phyloP scores from a whole-genome alignment of 2,329 filamentous ascomycete species.

The Elsinoe batatas region DNA sequence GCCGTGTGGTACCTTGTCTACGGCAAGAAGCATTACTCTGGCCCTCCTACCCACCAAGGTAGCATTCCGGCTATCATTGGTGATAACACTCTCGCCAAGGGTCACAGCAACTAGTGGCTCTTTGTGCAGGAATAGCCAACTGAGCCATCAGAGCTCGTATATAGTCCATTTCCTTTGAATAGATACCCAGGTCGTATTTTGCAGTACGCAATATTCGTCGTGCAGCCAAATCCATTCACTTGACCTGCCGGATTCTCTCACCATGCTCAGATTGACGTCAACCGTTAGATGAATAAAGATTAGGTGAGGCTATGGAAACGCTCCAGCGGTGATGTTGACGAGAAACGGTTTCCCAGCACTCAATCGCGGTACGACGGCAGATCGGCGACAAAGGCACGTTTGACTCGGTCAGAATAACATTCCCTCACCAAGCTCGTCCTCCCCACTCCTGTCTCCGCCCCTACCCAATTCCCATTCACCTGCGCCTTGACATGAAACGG shows the following conservation, averaged over 20 bases:
- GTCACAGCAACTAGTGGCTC: background rate
- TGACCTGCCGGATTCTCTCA: no score
- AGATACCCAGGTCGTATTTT: background rate
- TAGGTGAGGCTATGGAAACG: background rate
- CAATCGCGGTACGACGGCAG: background rate
- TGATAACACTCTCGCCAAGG: background rate
- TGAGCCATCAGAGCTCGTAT: constrained; percentile 6
- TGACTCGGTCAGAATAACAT: background rate
- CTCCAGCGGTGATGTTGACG: background rate
- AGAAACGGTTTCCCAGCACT: background rate
- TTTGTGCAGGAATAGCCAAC: background rate
- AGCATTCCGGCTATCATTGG: background rate
- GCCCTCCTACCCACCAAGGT: constrained; percentile 34
- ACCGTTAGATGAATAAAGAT: background rate
- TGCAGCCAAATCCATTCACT: no score
- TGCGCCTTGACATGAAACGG: constrained; percentile 20
- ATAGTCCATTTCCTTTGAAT: constrained; percentile 2
- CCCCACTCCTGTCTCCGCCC: background rate
- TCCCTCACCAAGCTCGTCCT: constrained; percentile 4
- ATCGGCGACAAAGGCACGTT: background rate
- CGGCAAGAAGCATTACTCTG: constrained; percentile 60
- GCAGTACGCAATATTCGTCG: no score
- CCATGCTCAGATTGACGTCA: background rate
- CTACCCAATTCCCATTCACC: constrained; percentile 11
- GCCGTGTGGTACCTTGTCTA: constrained; percentile 58